Evolutionary conservation across 345 rosid genomes (phyloP).

Genomic region (Boechera stricta): DNA sequence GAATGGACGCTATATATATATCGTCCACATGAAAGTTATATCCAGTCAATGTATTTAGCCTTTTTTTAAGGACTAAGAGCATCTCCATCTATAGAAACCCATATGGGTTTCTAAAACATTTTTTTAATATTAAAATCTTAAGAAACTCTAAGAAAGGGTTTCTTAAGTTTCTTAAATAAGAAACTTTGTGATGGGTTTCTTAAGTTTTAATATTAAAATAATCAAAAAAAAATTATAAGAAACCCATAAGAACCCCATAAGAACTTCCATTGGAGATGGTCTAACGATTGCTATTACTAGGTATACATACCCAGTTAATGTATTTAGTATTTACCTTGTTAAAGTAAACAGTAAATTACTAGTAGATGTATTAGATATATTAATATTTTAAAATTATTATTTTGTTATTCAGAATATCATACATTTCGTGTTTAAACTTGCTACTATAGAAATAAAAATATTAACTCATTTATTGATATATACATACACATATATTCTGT

Average conservation of each 20-base stretch:
- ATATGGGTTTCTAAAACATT: no score
- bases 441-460: not conserved
- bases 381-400: not conserved
- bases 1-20: not conserved
- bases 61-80: not conserved
- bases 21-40: constrained; percentile 2
- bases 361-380: not conserved
- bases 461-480: not conserved
- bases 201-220: no score
- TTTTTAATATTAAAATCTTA: no score
- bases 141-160: no score
- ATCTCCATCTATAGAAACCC: no score
- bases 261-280: no score
- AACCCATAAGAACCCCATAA: no score
- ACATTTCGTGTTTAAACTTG: not conserved
- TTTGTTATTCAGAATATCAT: not conserved
- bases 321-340: not conserved
- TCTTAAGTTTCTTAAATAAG: no score
- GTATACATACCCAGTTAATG: not conserved
- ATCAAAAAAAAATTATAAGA: no score
- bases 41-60: constrained; percentile 5
- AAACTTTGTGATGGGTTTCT: no score
- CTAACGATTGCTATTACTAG: not conserved
- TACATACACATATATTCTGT: not conserved
- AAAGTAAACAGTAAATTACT: not conserved